phyloP scores from a whole-genome alignment of 2,329 filamentous ascomycete genomes.

The Cadophora luteo-olivacea region DNA sequence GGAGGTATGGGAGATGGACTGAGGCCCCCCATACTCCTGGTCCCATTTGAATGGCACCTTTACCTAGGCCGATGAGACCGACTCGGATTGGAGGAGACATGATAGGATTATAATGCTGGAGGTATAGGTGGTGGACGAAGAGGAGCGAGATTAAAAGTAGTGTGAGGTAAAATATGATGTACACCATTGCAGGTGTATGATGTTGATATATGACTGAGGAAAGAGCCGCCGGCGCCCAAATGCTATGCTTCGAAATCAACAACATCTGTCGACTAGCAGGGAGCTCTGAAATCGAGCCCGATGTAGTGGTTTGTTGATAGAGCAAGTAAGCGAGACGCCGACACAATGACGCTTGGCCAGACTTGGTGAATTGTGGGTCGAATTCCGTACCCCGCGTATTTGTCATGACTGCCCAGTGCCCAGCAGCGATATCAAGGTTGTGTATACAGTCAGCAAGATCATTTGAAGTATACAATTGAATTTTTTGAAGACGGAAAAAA shows the following conservation, averaged over 20 bases:
- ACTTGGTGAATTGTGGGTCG: too few relatives aligned
- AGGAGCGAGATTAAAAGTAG: background rate
- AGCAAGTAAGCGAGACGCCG: too few relatives aligned
- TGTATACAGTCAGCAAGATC: too few relatives aligned
- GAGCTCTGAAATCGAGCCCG: background rate
- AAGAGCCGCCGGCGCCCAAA: background rate
- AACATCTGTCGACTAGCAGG: background rate
- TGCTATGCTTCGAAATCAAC: background rate
- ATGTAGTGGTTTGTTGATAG: background rate
- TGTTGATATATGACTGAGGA: background rate
- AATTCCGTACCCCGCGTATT: too few relatives aligned
- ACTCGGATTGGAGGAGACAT: background rate
- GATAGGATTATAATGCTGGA: background rate
- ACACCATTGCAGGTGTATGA: background rate
- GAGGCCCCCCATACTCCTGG: conserved; percentile 50
- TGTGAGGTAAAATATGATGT: background rate
- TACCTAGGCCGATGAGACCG: background rate
- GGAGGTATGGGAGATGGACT: conserved; percentile 44
- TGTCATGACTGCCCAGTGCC: too few relatives aligned
- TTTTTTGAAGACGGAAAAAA: too few relatives aligned
- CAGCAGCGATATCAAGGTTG: too few relatives aligned
- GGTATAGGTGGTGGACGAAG: background rate
- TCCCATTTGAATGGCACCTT: background rate
- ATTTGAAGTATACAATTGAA: too few relatives aligned
- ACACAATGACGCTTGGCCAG: too few relatives aligned